phyloP scores from a whole-genome alignment of 805 yeast species.

The Dipodascopsis tothii region DNA sequence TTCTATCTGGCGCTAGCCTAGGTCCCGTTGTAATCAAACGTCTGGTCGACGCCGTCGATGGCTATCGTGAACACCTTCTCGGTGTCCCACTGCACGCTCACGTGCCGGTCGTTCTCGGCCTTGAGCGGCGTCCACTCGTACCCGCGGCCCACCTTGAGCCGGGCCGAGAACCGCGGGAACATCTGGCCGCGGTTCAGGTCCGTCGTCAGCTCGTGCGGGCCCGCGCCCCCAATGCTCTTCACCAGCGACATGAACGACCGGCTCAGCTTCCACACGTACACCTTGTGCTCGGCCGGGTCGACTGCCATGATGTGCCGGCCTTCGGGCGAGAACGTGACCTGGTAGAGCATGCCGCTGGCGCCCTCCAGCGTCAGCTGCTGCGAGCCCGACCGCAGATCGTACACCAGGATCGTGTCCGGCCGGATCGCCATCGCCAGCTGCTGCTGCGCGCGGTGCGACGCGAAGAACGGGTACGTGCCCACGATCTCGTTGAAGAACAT shows the following conservation, averaged over 20 bases:
- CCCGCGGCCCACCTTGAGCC: conserved; percentile 2
- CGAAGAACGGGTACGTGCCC: conserved; percentile 15
- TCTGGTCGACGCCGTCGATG: conserved; percentile 6
- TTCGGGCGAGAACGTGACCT: conserved; percentile 22
- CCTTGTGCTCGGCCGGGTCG: conserved; percentile 13
- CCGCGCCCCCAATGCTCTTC: conserved; percentile 21
- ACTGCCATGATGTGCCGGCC: conserved; percentile 23
- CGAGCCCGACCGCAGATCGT: conserved; percentile 24
- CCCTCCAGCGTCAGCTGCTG: conserved; percentile 23
- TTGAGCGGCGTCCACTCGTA: conserved; percentile 2
- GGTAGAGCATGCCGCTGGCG: conserved; percentile 8
- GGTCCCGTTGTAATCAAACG: conserved; percentile 16
- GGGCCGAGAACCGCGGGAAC: conserved; percentile 19
- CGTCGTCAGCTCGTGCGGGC: not conserved
- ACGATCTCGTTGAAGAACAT: conserved; percentile 16
- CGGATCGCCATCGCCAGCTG: conserved; percentile 21
- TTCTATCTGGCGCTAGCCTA: not conserved
- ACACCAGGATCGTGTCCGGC: conserved; percentile 22
- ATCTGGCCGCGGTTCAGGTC: conserved; percentile 8
- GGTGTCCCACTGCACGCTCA: conserved; percentile 7
- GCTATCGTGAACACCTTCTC: conserved; percentile 16
- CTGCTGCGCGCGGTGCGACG: conserved; percentile 25
- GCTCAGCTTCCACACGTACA: conserved; percentile 23
- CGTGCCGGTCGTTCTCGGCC: conserved; percentile 3
- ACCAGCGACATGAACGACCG: conserved; percentile 22